Base-by-base conservation (phyloP, 768 basidiomycete species). In the Myochromella boudieri region DNA sequence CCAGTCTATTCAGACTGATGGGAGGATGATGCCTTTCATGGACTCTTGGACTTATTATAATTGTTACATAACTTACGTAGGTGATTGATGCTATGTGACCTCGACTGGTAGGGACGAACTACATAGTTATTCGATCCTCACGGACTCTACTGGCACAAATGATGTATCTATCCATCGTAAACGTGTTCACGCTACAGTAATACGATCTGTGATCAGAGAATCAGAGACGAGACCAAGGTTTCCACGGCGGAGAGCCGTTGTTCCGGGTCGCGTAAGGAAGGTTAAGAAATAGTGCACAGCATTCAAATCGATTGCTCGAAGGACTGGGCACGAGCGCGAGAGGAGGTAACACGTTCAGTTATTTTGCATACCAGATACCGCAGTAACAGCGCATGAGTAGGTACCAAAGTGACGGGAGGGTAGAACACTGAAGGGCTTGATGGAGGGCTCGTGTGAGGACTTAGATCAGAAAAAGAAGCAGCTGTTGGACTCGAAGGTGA, bases 361-460 rank as follows among this genome's bases (percentile, higher is more conserved):
- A 65, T 64, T 39, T 67, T 65, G 34, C 33, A 44, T 15, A 57
- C 44, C 22, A 67, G 27, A 46, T 65, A 64, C 42, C 45, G 55
- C 48, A 64, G 14, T 40, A 66, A 53, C 17, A 53, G 52, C 34
- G 46, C 31, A 27, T 56, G 56, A 43, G 56, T 32, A 31, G 56
- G 52, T 31, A 46, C 50, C 32, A 43, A 42, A 11, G 46, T 32
- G 6, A 20, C 10, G 15, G 38, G 26, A 37, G 36, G 26, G 24
- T n/a, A 22, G 37, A 10, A 18, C 7, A 37, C 20, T 17, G n/a
- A 25, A 36, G 21, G 21, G 22, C 25, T 33, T 33, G 40, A 53
- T 14, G 46, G 32, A 39, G 44, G 22, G 39, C 33, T 32, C 29
- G 32, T 42, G 29, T 45, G 25, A 44, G 43, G 44, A 29, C 51